Percentiles rank a stretch among this genome's conserved stretches.
These are phyloP conservation scores for Pestalotiopsis sp. DNA, from an alignment of 2,329 filamentous ascomycete species.

Conservation along the genomic window DNA sequence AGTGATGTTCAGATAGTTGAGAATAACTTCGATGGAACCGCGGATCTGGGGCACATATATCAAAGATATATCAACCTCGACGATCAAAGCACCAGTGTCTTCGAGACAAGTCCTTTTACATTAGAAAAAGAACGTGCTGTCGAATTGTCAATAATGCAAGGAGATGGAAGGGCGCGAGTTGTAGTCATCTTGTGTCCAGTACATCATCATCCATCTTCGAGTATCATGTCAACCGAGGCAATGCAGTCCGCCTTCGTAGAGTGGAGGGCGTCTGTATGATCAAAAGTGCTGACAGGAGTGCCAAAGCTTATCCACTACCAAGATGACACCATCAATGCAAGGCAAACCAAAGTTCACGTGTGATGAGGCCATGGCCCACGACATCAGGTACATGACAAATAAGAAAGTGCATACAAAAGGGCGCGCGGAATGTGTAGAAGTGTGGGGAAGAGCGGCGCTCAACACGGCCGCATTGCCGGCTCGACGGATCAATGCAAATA, in stretches of 20 bases:
- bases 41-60: neutral
- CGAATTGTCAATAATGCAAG: too few relatives aligned
- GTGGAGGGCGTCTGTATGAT: conserved; percentile 16
- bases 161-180: too few relatives aligned
- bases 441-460: neutral
- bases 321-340: neutral
- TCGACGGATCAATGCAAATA: neutral
- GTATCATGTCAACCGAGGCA: too few relatives aligned
- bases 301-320: neutral
- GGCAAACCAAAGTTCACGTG: neutral
- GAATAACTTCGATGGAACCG: neutral
- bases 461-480: neutral
- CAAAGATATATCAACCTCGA: neutral
- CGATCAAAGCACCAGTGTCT: too few relatives aligned
- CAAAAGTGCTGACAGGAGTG: neutral
- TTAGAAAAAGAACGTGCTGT: too few relatives aligned
- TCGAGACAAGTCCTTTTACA: too few relatives aligned
- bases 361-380: neutral
- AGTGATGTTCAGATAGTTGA: neutral
- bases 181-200: too few relatives aligned
- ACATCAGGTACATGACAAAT: neutral
- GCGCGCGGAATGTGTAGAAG: neutral
- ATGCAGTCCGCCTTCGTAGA: too few relatives aligned
- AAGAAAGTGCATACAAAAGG: neutral
- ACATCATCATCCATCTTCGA: too few relatives aligned